Evolutionary conservation across 2,329 filamentous ascomycete species (phyloP).

Genomic region (Fusarium annulatum): DNA sequence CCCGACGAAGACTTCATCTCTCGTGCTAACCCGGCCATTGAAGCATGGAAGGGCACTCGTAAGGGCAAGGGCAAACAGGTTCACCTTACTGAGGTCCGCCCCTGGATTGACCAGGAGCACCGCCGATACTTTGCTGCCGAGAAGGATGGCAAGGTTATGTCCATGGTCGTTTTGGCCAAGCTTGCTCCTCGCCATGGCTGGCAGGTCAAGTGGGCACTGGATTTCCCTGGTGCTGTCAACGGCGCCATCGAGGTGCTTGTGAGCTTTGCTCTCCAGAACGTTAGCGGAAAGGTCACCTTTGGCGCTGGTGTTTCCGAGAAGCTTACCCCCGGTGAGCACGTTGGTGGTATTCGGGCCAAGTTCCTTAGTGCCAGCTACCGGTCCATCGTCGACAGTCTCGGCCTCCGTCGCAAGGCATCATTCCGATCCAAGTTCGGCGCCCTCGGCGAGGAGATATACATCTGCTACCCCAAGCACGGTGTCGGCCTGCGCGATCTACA

Average conservation of each 20-base stretch:
- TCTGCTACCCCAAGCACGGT: conserved; percentile 89
- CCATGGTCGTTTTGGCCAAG: conserved; percentile 85
- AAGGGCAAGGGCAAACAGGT: conserved; percentile 85
- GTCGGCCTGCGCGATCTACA: conserved; percentile 83
- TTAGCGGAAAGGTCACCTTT: conserved; percentile 77
- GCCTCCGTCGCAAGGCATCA: conserved; percentile 84
- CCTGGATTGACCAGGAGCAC: conserved; percentile 86
- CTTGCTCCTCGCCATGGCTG: conserved; percentile 85
- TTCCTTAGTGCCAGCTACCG: conserved; percentile 86
- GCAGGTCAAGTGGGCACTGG: conserved; percentile 96
- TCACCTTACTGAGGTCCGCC: conserved; percentile 88
- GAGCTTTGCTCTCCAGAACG: conserved; percentile 69
- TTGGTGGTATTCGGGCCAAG: conserved; percentile 82
- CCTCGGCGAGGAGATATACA: conserved; percentile 84
- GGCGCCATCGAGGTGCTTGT: conserved; percentile 89
- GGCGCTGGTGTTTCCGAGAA: conserved; percentile 82
- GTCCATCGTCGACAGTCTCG: conserved; percentile 83
- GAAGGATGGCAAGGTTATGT: conserved; percentile 77
- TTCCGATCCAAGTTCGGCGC: conserved; percentile 93
- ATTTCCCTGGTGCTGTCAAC: conserved; percentile 88
- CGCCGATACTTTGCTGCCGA: conserved; percentile 87
- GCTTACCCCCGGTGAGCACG: conserved; percentile 82
- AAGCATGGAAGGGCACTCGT: conserved; percentile 82
- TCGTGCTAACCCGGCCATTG: conserved; percentile 77
- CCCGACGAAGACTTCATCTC: conserved; percentile 76